Evolutionary conservation across 2,329 filamentous ascomycete genomes (phyloP), one percentile per base, ranked within the genome.

Genomic region (Madurella mycetomatis): DNA sequence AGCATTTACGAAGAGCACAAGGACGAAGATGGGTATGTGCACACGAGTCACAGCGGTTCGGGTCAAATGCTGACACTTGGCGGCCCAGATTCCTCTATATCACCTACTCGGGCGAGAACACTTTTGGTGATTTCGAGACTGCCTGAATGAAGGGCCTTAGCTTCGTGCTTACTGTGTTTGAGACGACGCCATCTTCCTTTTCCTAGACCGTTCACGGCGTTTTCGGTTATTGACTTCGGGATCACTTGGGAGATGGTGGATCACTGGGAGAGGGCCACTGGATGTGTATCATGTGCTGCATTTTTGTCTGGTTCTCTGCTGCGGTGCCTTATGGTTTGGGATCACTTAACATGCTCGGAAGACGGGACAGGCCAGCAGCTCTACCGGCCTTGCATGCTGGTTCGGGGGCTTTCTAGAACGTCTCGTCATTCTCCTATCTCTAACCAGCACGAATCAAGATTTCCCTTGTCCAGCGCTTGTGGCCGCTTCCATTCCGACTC

Each of bases 1-100:
- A 95, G 89, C 74, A 97, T 99, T 77, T 99, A 99, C 73, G 94
- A 99, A 75, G 92, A 97, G 76, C 94, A 99, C 84, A 97, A 99
- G 81, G 84, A 87, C 63, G 82, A 87, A 71, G 84, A 87, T 67
- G 83, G 83, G 78, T 86, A 76, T 52, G 76, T 72, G 39, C 34
- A 37, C 9, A 37, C 34, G 34, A 37, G 11, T 30, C 31, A 9
- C 39, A 44, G 37, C 4, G 50, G 39, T 18, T 47, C 32, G 19
- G 37, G 16, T 41, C 15, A 18, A 31, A 37, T 2, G 52, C 55
- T 58, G 49, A 57, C 51, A 37, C 11, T n/a, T 18, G 9, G 18
- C 58, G 12, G 49, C 34, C 49, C 67, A 91, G 90, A 48, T 96
- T 97, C 81, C 82, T 99, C 57, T 99, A 99, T 80, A 99, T 99